A percentile compares a stretch with the other conserved stretches of the same genome.
Evolutionary conservation across 1,284 basidiomycete species (phyloP).

Genomic region (Boletellus deceptivus): DNA sequence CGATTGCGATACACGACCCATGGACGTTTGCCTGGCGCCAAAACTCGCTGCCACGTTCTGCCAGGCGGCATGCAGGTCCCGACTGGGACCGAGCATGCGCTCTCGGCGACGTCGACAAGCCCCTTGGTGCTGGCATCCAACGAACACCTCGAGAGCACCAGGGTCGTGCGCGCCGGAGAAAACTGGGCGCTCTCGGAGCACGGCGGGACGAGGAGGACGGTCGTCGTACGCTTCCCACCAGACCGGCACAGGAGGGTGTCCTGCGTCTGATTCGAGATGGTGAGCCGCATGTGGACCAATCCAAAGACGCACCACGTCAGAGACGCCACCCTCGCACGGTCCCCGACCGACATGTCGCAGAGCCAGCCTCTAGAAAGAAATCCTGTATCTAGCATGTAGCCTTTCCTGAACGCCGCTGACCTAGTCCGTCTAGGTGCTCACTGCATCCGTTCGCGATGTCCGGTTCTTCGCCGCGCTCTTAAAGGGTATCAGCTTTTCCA

Average conservation of each 20-base stretch:
- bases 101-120: constrained; percentile 7
- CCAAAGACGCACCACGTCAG: neutral
- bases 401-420: neutral
- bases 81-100: constrained; percentile 27
- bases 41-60: constrained; percentile 46
- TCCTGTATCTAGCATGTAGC: constrained; percentile 17
- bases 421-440: constrained; percentile 54
- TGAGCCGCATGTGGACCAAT: constrained; percentile 36
- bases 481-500: constrained; percentile 74
- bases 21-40: constrained; percentile 43
- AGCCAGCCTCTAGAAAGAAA: constrained; percentile 20
- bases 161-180: constrained; percentile 9
- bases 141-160: constrained; percentile 16
- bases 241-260: constrained; percentile 33
- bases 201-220: constrained; percentile 25
- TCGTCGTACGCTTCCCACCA: constrained; percentile 5
- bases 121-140: constrained; percentile 15
- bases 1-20: constrained; percentile 56
- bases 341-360: constrained; percentile 20
- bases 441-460: constrained; percentile 76
- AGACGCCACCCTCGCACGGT: neutral
- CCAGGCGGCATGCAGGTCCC: constrained; percentile 21
- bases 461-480: constrained; percentile 72
- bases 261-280: constrained; percentile 46
- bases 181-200: constrained; percentile 26